Base-by-base conservation (phyloP, 305 asterid genomes). In the Solanum hybrid region DNA sequence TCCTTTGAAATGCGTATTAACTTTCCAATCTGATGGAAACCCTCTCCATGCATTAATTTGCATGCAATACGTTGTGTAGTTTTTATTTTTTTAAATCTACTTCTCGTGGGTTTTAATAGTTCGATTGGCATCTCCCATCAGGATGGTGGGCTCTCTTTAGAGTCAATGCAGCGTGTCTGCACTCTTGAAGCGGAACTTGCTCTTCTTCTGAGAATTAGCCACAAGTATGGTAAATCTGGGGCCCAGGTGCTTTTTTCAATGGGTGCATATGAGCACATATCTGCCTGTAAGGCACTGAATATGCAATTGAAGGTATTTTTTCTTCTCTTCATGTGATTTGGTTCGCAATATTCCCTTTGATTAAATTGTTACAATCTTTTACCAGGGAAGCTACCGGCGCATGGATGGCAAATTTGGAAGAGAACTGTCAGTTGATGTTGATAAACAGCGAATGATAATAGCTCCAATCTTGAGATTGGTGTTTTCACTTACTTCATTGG, bases 171-270 rank as follows among this genome's bases (percentile, higher is more conserved):
- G 92, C 96, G 96, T 77, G 94, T 94, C 71, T 97, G 98, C 94
- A 96, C 96, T 88, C 97, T 97, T 89, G 98, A 97, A 93, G 99
- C 98, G 4, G 95, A 94, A 90, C 95, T 97, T 85, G 94, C 98
- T 89, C 91, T 97, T 72, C 91, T 97, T 85, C 93, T 97, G 90
- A 95, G 98, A 92, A 95, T 96, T 89, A 95, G 98, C 93, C 97
- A 97, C 93, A 95, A 95, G 89, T 96, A 96, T 85, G 98, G 99
- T 76, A 96, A 95, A 90, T 92, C 98, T 73, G 98, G 99, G 37
- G 92, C 98, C 85, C 98, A 96, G 91, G 97, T 93, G 92, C 93
- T 96, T 24, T 96, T 96, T 88, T 96, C 99, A 81, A 96, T 96
- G 98, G 98, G 98, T 88, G 94, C 96, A 79, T 91, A 95, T 86